Evolutionary conservation across 2,329 filamentous ascomycete species (phyloP).

Genomic region (Penicillium hesseltinei): DNA sequence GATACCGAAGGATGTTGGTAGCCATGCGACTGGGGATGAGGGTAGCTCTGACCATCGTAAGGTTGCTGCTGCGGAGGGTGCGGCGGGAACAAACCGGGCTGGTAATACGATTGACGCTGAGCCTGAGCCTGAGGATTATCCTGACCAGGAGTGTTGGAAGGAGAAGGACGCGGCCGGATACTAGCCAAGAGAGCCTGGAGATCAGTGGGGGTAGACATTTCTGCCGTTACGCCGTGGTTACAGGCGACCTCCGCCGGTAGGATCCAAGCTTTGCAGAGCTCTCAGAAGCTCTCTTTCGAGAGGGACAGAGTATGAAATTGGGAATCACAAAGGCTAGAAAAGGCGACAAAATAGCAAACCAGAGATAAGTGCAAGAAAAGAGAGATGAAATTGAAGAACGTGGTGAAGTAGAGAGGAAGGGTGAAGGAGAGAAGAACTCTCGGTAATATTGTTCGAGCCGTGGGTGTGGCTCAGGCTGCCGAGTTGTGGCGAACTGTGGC

Average conservation of each 20-base stretch:
- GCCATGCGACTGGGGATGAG: slow-evolving; percentile 35
- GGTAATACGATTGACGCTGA: slow-evolving; percentile 28
- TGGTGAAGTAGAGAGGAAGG: slow-evolving; percentile 22
- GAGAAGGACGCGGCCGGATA: slow-evolving; percentile 43
- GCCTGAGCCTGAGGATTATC: slow-evolving; percentile 24
- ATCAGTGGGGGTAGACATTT: slow-evolving; percentile 49
- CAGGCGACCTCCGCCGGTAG: slow-evolving; percentile 30
- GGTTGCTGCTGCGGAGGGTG: slow-evolving; percentile 30
- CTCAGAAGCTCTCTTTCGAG: slow-evolving; percentile 36
- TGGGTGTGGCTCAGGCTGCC: slow-evolving; percentile 19
- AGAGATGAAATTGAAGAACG: slow-evolving; percentile 23
- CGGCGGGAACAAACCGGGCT: slow-evolving; percentile 32
- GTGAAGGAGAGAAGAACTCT: slow-evolving; percentile 22
- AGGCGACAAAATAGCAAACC: slow-evolving; percentile 19
- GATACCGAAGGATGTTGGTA: slow-evolving; percentile 59
- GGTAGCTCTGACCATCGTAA: slow-evolving; percentile 34
- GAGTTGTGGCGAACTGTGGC: slow-evolving; percentile 9
- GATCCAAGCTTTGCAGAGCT: slow-evolving; percentile 28
- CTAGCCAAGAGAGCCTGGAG: slow-evolving; percentile 49
- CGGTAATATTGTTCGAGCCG: slow-evolving; percentile 17
- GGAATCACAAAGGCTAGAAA: slow-evolving; percentile 13
- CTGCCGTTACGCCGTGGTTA: slow-evolving; percentile 36
- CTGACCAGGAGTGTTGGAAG: slow-evolving; percentile 31
- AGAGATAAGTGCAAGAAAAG: slow-evolving; percentile 16
- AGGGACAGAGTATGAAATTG: slow-evolving; percentile 15